phyloP scores from a whole-genome alignment of 768 basidiomycete species.

The Rickenella mellea region DNA sequence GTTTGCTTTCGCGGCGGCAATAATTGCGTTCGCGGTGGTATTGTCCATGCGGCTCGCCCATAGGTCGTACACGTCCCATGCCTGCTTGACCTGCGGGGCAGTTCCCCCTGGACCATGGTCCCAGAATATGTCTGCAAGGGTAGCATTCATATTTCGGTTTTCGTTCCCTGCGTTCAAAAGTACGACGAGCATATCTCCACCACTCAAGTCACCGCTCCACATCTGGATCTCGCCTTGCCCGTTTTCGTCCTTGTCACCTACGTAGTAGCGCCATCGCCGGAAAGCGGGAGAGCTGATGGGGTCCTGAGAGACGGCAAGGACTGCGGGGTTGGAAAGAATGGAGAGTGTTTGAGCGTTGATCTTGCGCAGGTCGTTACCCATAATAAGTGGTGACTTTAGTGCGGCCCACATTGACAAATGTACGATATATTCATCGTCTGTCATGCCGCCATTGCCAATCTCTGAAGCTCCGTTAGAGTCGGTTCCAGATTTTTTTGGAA shows the following conservation, averaged over 20 bases:
- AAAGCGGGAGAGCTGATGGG: neutral
- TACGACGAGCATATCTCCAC: slow-evolving; percentile 1
- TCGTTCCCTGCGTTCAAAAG: slow-evolving; percentile 2
- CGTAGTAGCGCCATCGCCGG: slow-evolving; percentile 1
- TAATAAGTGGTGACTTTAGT: slow-evolving; percentile 17
- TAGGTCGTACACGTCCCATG: slow-evolving; percentile 3
- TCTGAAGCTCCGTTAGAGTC: too few species aligned
- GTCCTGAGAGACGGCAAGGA: neutral
- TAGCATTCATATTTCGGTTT: slow-evolving; percentile 2
- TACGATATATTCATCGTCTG: slow-evolving; percentile 4
- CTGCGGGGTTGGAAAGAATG: neutral
- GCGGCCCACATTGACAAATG: slow-evolving; percentile 18
- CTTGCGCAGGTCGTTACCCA: slow-evolving; percentile 15
- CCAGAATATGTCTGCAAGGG: slow-evolving; percentile 4
- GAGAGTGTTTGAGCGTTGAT: slow-evolving; percentile 5
- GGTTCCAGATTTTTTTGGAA: too few species aligned
- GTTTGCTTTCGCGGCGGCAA: neutral
- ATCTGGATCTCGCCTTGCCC: slow-evolving; percentile 2
- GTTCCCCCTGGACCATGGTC: slow-evolving; percentile 1
- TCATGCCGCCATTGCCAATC: slow-evolving; percentile 8
- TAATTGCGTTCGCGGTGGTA: slow-evolving; percentile 1
- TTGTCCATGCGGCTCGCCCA: slow-evolving; percentile 4
- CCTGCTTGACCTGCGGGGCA: slow-evolving; percentile 1
- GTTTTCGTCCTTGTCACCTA: neutral
- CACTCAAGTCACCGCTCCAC: neutral